Base-by-base conservation (phyloP, 2,329 filamentous ascomycete species). In the Blumeriella jaapii region DNA sequence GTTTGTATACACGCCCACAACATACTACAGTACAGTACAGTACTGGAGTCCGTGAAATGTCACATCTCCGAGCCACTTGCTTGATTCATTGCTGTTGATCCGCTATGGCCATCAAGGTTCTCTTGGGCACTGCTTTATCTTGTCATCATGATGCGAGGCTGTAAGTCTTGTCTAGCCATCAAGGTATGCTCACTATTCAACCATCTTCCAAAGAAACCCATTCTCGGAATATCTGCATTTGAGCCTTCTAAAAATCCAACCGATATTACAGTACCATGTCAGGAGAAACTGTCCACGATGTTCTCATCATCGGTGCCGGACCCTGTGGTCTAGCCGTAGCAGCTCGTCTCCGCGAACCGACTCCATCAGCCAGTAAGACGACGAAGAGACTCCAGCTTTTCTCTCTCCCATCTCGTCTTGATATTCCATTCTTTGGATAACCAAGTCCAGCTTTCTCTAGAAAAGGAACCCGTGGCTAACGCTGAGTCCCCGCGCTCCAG, bases 251-350 rank as follows among this genome's bases (percentile, higher is more conserved):
- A n/a, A n/a, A n/a, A n/a, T n/a, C n/a, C n/a, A n/a, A n/a, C n/a
- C n/a, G n/a, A n/a, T n/a, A n/a, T n/a, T n/a, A n/a, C n/a, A n/a
- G n/a, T n/a, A n/a, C n/a, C n/a, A n/a, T n/a, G n/a, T n/a, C n/a
- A n/a, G n/a, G n/a, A n/a, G n/a, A n/a, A n/a, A n/a, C 40, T 16
- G 47, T 73, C 31, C 67, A 74, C 56, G 79, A 86, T 52, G 72
- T 86, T 6, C 59, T 54, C 20, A 55, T 55, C 19, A 39, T 87
- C 25, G 82, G 82, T 6, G 80, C 75, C 5, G 82, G 83, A 0
- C 81, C 82, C 3, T 81, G 75, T 45, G 81, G 82, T 4, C 72
- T 89, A 3, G 80, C 79, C 4, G 71, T 81, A 5, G 80, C 83
- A 6, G 74, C 81, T 1, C 70, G 82, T 3, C 67, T 89, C 1